Evolutionary conservation across 352 stramenopile species (phyloP).

Genomic region (Phytophthora hibernalis): DNA sequence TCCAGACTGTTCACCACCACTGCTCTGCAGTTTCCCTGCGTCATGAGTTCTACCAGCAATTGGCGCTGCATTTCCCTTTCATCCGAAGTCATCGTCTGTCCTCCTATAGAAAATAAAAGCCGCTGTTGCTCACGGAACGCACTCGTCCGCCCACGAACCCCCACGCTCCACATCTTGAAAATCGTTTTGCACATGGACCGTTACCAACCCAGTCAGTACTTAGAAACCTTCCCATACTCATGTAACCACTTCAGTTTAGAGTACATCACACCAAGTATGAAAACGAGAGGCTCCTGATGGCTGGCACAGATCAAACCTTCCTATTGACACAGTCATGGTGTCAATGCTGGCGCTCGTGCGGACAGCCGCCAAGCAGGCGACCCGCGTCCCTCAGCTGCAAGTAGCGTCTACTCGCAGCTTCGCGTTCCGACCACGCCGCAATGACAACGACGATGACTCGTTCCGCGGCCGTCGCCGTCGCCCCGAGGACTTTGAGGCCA

Average conservation of each 20-base stretch:
- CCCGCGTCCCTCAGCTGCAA: constrained; percentile 23
- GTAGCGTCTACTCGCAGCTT: constrained; percentile 19
- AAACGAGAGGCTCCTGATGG: constrained; percentile 34
- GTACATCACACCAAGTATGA: constrained; percentile 8
- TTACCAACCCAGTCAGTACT: not conserved
- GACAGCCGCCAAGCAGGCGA: constrained; percentile 46
- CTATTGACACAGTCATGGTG: constrained; percentile 35
- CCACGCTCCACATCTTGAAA: constrained; percentile 64
- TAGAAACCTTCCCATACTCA: not conserved
- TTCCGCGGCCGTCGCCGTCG: constrained; percentile 33
- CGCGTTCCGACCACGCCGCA: constrained; percentile 22
- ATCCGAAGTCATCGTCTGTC: constrained; percentile 4
- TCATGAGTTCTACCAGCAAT: constrained; percentile 38
- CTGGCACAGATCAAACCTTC: constrained; percentile 25
- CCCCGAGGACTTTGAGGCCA: constrained; percentile 24
- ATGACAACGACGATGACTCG: constrained; percentile 36
- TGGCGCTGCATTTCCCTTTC: constrained; percentile 22
- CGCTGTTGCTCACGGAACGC: constrained; percentile 51
- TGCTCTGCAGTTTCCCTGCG: constrained; percentile 45
- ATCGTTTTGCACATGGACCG: constrained; percentile 12
- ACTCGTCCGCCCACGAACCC: constrained; percentile 43
- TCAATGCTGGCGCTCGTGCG: constrained; percentile 50
- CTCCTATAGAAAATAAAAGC: constrained; percentile 57
- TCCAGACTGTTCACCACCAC: constrained; percentile 42
- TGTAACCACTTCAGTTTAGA: too few species aligned